Percentiles rank a stretch among this genome's conserved stretches.
These are phyloP conservation scores for Dryadomyces sulphureus DNA, from an alignment of 2,329 filamentous ascomycete genomes.

Conservation along the genomic window DNA sequence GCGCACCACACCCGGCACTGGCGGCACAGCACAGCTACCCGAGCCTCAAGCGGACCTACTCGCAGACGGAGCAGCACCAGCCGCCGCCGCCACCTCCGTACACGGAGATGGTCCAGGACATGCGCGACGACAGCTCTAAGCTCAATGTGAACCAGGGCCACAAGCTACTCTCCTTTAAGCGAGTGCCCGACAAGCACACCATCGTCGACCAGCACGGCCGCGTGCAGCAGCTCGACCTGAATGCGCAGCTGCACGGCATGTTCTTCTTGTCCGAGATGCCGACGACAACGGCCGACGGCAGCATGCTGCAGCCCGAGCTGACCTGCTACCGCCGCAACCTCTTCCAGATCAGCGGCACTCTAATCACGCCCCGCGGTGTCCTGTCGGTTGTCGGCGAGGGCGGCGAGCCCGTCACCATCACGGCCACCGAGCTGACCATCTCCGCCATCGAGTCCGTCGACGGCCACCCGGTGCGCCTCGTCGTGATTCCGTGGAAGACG, in stretches of 20 bases:
- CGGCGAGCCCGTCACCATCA: conserved; percentile 70
- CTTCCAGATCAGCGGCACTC: conserved; percentile 86
- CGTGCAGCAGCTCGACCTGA: conserved; percentile 45
- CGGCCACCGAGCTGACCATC: conserved; percentile 71
- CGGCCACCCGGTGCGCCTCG: conserved; percentile 79
- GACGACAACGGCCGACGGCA: conserved; percentile 42
- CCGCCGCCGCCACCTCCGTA: conserved; percentile 26
- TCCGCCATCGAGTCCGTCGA: conserved; percentile 93
- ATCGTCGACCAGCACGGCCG: conserved; percentile 44
- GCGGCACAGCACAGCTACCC: conserved; percentile 36
- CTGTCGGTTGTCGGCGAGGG: conserved; percentile 72
- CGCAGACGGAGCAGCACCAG: conserved; percentile 31
- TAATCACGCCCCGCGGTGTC: conserved; percentile 65
- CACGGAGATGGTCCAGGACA: conserved; percentile 46
- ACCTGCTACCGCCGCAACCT: conserved; percentile 93
- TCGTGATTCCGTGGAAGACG: conserved; percentile 96
- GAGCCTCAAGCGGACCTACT: conserved; percentile 42
- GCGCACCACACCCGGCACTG: conserved; percentile 22
- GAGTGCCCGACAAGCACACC: conserved; percentile 42
- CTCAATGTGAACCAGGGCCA: conserved; percentile 44
- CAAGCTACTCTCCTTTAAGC: conserved; percentile 44
- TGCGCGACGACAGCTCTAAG: conserved; percentile 42
- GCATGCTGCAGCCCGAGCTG: conserved; percentile 57
- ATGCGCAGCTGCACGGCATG: conserved; percentile 73
- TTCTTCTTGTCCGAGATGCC: conserved; percentile 77